phyloP scores from a whole-genome alignment of 164 flowering plant genomes.

The Umbilicus rupestris region DNA sequence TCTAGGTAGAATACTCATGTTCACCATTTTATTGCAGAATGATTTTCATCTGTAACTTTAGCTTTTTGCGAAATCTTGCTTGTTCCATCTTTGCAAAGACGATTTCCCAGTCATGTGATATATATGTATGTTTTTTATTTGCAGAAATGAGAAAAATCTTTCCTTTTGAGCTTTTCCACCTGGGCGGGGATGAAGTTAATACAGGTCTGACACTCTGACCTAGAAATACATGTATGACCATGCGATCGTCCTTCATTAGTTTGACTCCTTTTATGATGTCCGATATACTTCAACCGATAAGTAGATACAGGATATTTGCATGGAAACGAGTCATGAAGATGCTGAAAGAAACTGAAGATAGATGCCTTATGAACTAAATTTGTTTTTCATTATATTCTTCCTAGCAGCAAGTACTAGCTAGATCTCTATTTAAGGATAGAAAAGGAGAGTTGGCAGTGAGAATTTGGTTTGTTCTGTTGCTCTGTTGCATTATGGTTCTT shows the following conservation, averaged over 20 bases:
- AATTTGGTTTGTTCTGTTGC: background rate
- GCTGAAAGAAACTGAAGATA: slow-evolving; percentile 1
- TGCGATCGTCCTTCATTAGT: background rate
- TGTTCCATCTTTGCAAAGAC: background rate
- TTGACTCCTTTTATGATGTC: background rate
- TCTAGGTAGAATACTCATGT: slow-evolving; percentile 3
- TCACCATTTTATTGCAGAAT: background rate
- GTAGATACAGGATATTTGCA: background rate
- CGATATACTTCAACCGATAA: background rate
- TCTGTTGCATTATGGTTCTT: background rate
- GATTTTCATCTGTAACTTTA: background rate
- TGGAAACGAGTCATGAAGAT: background rate
- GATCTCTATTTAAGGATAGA: background rate
- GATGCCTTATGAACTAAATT: background rate
- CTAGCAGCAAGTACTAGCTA: too few relatives aligned
- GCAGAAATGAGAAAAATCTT: slow-evolving; percentile 85
- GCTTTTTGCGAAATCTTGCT: background rate
- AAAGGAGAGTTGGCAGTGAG: background rate
- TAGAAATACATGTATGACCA: background rate
- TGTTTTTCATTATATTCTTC: background rate
- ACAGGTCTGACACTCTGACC: background rate
- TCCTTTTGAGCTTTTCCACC: slow-evolving; percentile 91
- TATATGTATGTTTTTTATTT: slow-evolving; percentile 6
- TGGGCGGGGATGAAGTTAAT: slow-evolving; percentile 87
- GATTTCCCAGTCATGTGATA: background rate